Base-by-base conservation (phyloP, 495 filamentous ascomycete species). In the Apiosordaria backusii region DNA sequence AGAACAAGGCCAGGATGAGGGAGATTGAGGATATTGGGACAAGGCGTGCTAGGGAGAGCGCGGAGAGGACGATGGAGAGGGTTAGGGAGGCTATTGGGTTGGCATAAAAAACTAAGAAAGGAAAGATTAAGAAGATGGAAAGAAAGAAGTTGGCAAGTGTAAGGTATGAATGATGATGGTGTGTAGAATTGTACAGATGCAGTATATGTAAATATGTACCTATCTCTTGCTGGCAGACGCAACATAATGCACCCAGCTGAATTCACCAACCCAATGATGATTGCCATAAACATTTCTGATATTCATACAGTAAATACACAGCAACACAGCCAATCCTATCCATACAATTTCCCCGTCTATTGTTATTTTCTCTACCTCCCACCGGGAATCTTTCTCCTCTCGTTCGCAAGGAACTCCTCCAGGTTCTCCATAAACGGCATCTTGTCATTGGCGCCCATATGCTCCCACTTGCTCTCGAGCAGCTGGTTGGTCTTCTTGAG, bases 1-100 rank as follows among this genome's bases (percentile, higher is more conserved):
- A 0, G 58, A 72, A 80, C 16, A 81, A 76, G 27, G 29, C 66
- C 7, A 10, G 35, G 19, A 67, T 97, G 25, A 83, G 87, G 25
- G 73, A 82, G 55, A 78, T 92, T 45, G 84, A 84, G 4, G 78
- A 75, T n/a, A 72, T 85, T 29, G 92, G 92, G 2, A 84, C 83
- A 1, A 71, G 70, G 61, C 84, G 77, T 70, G 93, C 93, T 18
- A 75, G 79, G 29, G 73, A 76, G 59, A 92, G 84, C 72, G 91
- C 92, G 0, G 82, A 84, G 65, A 69, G 73, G 61, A 97, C 89
- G 0, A 92, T 97, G 87, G 68, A 67, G 16, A 61, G 71, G 52
- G 88, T 96, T 6, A 84, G 85, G 69, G 68, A 78, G 40, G 86
- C 81, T 9, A 78, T 93, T 59, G 92, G 91, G 22, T 73, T 93